Conservation (phyloP, 768 basidiomycete genomes). For the Hirschioporus abietinus region DNA sequence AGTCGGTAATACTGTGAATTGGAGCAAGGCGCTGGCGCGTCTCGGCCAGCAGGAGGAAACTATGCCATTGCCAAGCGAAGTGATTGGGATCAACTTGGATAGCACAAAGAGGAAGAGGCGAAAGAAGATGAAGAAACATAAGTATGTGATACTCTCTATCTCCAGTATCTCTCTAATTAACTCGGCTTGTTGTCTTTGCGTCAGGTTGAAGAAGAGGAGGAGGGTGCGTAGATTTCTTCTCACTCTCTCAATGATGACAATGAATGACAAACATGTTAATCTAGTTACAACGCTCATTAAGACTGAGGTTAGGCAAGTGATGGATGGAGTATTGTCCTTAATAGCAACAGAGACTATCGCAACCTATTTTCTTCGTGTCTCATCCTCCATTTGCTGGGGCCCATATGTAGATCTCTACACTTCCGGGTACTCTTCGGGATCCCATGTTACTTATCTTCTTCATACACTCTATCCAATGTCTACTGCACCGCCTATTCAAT, state of each 20-base stretch:
- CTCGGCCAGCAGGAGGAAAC: conserved; percentile 55
- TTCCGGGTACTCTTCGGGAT: background rate
- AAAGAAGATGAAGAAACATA: conserved; percentile 98
- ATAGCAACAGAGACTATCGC: background rate
- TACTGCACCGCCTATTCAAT: background rate
- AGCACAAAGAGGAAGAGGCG: conserved; percentile 79
- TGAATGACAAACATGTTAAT: background rate
- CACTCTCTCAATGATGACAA: background rate
- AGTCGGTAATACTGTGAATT: conserved; percentile 55
- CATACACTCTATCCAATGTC: background rate
- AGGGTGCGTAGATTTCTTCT: conserved; percentile 45
- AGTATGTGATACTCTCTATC: conserved; percentile 46
- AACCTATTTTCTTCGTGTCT: background rate
- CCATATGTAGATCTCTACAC: background rate
- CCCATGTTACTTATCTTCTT: background rate
- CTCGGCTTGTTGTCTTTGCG: conserved; percentile 4
- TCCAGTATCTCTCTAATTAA: conserved; percentile 9
- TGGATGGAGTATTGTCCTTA: background rate
- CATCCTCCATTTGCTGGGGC: background rate
- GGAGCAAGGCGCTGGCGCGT: conserved; percentile 61
- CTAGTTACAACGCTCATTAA: conserved; percentile 22
- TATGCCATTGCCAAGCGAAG: conserved; percentile 43
- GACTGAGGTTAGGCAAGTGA: conserved; percentile 22
- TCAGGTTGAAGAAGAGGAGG: conserved; percentile 85
- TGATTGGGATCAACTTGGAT: conserved; percentile 47